Evolutionary conservation across 192 early-diverging fungal genomes (phyloP).

Genomic region (Kappamyces sp.): DNA sequence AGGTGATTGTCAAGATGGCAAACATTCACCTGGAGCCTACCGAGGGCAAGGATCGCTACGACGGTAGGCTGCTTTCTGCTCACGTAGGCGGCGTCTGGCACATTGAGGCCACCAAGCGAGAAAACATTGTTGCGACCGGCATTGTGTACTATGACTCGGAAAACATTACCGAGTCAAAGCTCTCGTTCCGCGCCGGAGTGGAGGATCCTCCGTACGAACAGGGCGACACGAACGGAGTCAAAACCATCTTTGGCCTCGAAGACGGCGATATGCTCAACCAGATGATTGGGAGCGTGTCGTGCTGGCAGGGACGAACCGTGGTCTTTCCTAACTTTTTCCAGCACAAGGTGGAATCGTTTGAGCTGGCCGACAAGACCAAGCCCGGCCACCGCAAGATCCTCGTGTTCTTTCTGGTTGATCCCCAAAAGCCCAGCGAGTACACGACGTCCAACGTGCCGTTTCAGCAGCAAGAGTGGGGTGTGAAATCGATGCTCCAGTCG

Average conservation of each 20-base stretch:
- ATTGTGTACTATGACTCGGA: conserved; percentile 66
- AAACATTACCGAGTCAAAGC: conserved; percentile 60
- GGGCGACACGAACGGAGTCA: conserved; percentile 16
- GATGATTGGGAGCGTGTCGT: conserved; percentile 21
- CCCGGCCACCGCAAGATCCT: conserved; percentile 65
- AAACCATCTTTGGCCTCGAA: conserved; percentile 17
- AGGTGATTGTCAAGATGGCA: conserved; percentile 69
- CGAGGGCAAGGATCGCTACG: conserved; percentile 47
- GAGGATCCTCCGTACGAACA: conserved; percentile 17
- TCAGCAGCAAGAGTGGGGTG: conserved; percentile 52
- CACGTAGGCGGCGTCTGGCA: conserved; percentile 58
- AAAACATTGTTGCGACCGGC: conserved; percentile 67
- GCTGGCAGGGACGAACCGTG: conserved; percentile 50
- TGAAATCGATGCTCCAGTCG: no score
- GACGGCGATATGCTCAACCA: conserved; percentile 28
- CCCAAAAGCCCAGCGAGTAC: conserved; percentile 32
- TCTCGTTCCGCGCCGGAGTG: conserved; percentile 47
- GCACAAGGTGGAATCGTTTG: conserved; percentile 60
- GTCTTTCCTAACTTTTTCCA: conserved; percentile 71
- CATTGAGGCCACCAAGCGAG: conserved; percentile 64
- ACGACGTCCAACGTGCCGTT: conserved; percentile 53
- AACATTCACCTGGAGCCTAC: conserved; percentile 57
- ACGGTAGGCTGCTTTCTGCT: background rate
- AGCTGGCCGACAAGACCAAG: conserved; percentile 50
- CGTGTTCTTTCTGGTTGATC: conserved; percentile 67